Conservation (phyloP, 2,329 filamentous ascomycete species). For the Fusarium sp. region DNA sequence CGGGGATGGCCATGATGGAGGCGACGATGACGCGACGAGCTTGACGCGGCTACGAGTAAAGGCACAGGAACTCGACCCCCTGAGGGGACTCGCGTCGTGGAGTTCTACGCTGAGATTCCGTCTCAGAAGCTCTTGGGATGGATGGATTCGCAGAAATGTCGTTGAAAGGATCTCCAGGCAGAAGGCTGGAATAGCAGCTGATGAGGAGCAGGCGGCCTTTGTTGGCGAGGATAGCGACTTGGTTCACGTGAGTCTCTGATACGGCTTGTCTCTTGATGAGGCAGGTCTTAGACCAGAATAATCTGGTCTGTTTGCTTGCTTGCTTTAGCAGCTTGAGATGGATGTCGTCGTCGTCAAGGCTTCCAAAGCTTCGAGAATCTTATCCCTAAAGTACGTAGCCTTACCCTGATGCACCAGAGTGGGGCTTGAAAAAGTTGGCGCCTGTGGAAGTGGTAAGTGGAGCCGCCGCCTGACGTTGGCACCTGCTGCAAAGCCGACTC, state of each 20-base stretch:
- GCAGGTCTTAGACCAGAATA: not conserved
- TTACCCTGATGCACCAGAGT: slow-evolving; percentile 16
- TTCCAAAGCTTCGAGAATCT: slow-evolving; percentile 17
- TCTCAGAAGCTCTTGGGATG: slow-evolving; percentile 8
- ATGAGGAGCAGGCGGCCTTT: not conserved
- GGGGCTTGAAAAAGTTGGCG: slow-evolving; percentile 4
- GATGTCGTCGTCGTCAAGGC: slow-evolving; percentile 19
- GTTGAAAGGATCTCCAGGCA: not conserved
- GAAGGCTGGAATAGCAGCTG: not conserved
- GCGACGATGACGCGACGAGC: not conserved
- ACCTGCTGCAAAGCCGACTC: slow-evolving; percentile 18
- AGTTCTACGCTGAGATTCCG: not conserved
- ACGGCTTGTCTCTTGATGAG: not conserved
- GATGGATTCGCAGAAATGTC: slow-evolving; percentile 5
- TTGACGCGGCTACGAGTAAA: not conserved
- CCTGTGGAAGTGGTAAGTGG: slow-evolving; percentile 16
- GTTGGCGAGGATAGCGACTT: not conserved
- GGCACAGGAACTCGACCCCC: not conserved
- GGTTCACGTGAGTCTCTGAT: not conserved
- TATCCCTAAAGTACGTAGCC: slow-evolving; percentile 2
- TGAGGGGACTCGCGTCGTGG: not conserved
- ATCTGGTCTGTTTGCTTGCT: not conserved
- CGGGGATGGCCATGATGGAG: slow-evolving; percentile 66
- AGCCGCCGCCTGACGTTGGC: slow-evolving; percentile 13
- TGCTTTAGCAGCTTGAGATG: slow-evolving; percentile 16